Evolutionary conservation across 2,329 filamentous ascomycete species (phyloP).

Genomic region (Claviceps humidiphila): DNA sequence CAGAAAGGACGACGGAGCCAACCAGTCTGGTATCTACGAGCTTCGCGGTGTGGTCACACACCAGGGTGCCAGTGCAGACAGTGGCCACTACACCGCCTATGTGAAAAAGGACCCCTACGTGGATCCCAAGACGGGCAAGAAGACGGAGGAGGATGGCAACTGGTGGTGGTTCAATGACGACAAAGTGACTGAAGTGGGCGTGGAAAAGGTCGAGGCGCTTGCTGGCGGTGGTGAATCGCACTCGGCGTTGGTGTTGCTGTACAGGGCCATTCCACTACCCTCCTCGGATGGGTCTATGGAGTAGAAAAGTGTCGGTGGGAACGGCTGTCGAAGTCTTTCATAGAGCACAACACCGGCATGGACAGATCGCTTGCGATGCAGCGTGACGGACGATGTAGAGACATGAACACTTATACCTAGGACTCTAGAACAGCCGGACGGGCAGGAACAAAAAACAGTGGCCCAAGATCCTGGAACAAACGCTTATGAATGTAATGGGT

Average conservation of each 20-base stretch:
- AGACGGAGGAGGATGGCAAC: slow-evolving; percentile 72
- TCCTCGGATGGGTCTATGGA: slow-evolving; percentile 33
- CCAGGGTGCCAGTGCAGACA: slow-evolving; percentile 91
- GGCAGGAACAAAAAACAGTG: neutral
- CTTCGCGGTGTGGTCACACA: slow-evolving; percentile 89
- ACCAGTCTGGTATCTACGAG: slow-evolving; percentile 92
- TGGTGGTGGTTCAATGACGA: slow-evolving; percentile 99
- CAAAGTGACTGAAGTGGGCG: slow-evolving; percentile 81
- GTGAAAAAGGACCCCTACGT: slow-evolving; percentile 76
- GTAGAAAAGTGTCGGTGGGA: slow-evolving; percentile 5
- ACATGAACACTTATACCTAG: no score
- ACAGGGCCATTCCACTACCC: slow-evolving; percentile 60
- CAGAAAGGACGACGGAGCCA: slow-evolving; percentile 65
- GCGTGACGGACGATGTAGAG: no score
- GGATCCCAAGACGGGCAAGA: slow-evolving; percentile 64
- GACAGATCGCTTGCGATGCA: no score
- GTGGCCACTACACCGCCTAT: slow-evolving; percentile 94
- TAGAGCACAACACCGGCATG: no score
- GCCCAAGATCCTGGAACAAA: neutral
- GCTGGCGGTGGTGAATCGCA: slow-evolving; percentile 82
- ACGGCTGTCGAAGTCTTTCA: neutral
- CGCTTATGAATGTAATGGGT: neutral
- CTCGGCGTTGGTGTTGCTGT: slow-evolving; percentile 68
- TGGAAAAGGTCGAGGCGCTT: slow-evolving; percentile 81
- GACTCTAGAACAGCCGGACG: neutral